Evolutionary conservation across 345 rosid genomes (phyloP).

Genomic region (Ailanthus altissimus): DNA sequence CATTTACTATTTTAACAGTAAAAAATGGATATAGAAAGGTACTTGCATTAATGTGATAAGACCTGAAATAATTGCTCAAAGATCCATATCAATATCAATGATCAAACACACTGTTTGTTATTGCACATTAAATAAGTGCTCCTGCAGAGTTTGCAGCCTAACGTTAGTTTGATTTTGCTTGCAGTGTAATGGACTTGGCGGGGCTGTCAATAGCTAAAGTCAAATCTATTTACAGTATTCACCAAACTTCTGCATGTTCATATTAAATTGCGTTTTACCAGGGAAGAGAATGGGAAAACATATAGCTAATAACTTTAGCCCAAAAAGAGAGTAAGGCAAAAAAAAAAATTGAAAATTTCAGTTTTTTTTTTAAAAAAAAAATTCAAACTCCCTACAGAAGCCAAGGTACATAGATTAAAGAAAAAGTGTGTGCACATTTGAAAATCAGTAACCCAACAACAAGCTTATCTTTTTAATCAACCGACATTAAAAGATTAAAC

Average conservation of each 20-base stretch:
- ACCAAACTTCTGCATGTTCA: not conserved
- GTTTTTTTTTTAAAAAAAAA: no score
- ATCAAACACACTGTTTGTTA: not conserved
- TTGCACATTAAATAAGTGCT: not conserved
- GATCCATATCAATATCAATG: no score
- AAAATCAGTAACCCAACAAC: not conserved
- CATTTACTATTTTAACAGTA: no score
- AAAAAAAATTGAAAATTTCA: not conserved
- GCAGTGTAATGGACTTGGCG: not conserved
- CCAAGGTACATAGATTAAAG: not conserved
- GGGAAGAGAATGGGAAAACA: not conserved
- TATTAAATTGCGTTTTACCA: not conserved
- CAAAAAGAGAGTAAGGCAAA: not conserved
- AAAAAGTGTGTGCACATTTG: not conserved
- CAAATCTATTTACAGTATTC: slow-evolving; percentile 15
- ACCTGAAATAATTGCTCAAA: no score
- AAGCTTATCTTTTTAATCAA: slow-evolving; percentile 24
- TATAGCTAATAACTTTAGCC: no score
- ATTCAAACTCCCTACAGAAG: slow-evolving; percentile 9
- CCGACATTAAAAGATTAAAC: slow-evolving; percentile 27
- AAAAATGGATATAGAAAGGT: no score
- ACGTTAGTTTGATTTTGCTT: not conserved
- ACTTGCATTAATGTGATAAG: no score
- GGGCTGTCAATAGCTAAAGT: slow-evolving; percentile 29
- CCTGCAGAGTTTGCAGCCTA: not conserved